Evolutionary conservation across 1,284 basidiomycete species (phyloP).

Genomic region (Abortiporus biennis): DNA sequence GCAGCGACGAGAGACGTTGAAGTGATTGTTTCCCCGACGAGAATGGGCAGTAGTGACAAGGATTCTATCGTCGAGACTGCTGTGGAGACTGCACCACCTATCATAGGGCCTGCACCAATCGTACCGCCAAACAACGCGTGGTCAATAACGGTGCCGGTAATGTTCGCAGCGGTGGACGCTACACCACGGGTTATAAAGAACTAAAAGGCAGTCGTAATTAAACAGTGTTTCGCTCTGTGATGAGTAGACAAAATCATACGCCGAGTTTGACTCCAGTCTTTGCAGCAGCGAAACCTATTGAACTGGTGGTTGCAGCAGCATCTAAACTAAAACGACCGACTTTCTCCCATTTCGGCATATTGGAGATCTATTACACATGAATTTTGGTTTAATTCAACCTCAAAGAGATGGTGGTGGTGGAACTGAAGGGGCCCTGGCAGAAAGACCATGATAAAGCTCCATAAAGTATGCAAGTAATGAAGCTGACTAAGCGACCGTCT

Average conservation of each 20-base stretch:
- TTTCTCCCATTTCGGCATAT: conserved; percentile 47
- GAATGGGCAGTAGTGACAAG: conserved; percentile 64
- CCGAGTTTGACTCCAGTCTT: conserved; percentile 63
- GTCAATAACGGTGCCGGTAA: conserved; percentile 56
- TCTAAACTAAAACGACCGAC: conserved; percentile 58
- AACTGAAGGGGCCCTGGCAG: too few relatives aligned
- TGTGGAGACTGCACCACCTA: conserved; percentile 51
- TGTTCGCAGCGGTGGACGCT: conserved; percentile 47
- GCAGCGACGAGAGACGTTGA: conserved; percentile 68
- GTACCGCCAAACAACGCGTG: conserved; percentile 56
- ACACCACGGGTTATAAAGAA: conserved; percentile 64
- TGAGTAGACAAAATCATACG: conserved; percentile 31
- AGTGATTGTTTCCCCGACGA: conserved; percentile 71
- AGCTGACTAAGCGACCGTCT: too few relatives aligned
- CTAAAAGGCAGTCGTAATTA: conserved; percentile 26
- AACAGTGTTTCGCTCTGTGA: too few relatives aligned
- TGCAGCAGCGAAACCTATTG: conserved; percentile 59
- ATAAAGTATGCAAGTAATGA: too few relatives aligned
- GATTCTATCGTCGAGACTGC: conserved; percentile 65
- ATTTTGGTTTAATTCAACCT: too few relatives aligned
- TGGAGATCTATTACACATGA: too few relatives aligned
- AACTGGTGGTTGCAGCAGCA: conserved; percentile 53
- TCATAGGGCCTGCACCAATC: conserved; percentile 46
- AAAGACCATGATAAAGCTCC: too few relatives aligned
- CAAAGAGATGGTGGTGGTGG: too few relatives aligned